Percentiles rank a stretch among this genome's conserved stretches.
Conservation (phyloP, 257 asterid genomes). For the Ligustrum vulgare region DNA sequence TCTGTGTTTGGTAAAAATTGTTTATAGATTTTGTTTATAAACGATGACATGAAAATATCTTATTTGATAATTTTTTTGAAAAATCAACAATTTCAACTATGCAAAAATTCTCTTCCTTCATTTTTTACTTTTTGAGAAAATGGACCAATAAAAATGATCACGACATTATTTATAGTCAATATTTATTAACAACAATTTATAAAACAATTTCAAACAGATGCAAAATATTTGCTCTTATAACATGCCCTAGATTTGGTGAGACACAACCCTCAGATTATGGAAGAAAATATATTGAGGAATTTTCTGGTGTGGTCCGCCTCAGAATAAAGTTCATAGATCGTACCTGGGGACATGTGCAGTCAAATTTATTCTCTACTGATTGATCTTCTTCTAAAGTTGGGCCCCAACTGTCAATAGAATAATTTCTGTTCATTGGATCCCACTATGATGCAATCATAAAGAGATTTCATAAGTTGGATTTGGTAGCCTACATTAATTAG, state of each 20-base stretch:
- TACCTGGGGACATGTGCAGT: conserved; percentile 42
- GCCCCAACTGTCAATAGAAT: conserved; percentile 14
- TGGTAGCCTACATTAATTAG: neutral
- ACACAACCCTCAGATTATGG: neutral
- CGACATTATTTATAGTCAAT: too few species aligned
- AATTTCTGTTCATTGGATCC: conserved; percentile 10
- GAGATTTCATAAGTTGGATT: neutral
- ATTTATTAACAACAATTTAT: too few species aligned
- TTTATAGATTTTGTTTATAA: too few species aligned
- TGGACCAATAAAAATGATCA: too few species aligned
- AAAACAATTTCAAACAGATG: too few species aligned
- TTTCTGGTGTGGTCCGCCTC: conserved; percentile 8
- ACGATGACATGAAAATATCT: too few species aligned
- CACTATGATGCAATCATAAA: conserved; percentile 29
- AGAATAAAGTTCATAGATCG: conserved; percentile 26
- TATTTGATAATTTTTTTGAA: too few species aligned
- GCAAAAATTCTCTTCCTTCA: too few species aligned
- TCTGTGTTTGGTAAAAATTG: too few species aligned
- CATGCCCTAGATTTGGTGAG: neutral
- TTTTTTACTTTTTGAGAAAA: too few species aligned
- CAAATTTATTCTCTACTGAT: conserved; percentile 36
- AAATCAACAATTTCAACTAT: too few species aligned
- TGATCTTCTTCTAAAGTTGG: conserved; percentile 22
- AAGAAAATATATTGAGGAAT: neutral
- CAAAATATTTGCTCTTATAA: too few species aligned